phyloP scores from a whole-genome alignment of 495 filamentous ascomycete species.

The Lophiotrema nucula region DNA sequence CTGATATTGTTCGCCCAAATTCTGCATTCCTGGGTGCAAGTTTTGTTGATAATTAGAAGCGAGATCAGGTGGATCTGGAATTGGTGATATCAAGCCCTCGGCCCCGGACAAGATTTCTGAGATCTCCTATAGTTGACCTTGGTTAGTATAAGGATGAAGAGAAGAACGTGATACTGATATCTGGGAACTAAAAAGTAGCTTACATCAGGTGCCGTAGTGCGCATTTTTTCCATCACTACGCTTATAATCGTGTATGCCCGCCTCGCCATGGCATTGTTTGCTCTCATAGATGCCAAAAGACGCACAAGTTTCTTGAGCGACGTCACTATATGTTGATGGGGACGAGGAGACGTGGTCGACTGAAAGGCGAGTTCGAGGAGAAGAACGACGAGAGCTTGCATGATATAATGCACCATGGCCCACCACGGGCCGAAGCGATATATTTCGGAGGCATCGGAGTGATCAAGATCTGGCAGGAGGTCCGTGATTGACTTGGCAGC shows the following conservation, averaged over 20 bases:
- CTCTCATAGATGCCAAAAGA: constrained; percentile 16
- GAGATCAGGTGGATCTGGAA: background rate
- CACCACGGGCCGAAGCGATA: constrained; percentile 61
- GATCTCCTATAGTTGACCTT: background rate
- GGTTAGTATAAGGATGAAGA: background rate
- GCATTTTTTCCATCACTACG: constrained; percentile 8
- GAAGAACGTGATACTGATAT: background rate
- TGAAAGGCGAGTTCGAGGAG: constrained; percentile 50
- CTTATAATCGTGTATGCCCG: constrained; percentile 10
- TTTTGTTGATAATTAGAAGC: background rate
- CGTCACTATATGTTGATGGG: constrained; percentile 4
- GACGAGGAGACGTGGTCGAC: background rate
- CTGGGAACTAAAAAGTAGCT: background rate
- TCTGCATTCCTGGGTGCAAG: background rate
- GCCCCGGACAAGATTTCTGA: background rate
- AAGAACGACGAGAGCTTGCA: constrained; percentile 59
- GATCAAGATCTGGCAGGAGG: constrained; percentile 48
- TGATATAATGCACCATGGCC: constrained; percentile 62
- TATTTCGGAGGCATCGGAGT: constrained; percentile 38
- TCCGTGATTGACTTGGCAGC: constrained; percentile 56
- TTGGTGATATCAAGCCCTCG: background rate
- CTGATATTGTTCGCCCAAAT: background rate
- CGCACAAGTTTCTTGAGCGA: constrained; percentile 22
- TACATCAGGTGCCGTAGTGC: background rate
- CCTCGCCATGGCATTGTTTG: constrained; percentile 14